A percentile compares a stretch with the other conserved stretches of the same genome.
These are phyloP conservation scores for Linnemannia zychae DNA, from an alignment of 192 early-diverging fungal species.

Conservation along the genomic window DNA sequence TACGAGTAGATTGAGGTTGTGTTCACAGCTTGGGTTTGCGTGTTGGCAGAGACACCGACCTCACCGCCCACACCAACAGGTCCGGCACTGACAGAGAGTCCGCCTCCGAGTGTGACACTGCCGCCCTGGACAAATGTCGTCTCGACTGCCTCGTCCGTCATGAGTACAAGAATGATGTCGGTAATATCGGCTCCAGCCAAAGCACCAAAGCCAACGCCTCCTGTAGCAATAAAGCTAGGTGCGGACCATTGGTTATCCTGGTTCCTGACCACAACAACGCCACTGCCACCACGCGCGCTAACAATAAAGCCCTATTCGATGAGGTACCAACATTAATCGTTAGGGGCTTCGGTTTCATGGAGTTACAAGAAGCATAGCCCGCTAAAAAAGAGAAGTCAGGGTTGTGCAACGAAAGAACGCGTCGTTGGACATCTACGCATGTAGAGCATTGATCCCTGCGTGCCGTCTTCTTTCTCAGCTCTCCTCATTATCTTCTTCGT, in stretches of 20 bases:
- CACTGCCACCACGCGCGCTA: slow-evolving; percentile 88
- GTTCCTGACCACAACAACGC: slow-evolving; percentile 80
- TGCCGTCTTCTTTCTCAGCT: no score
- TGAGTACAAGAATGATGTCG: slow-evolving; percentile 94
- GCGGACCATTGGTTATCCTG: slow-evolving; percentile 83
- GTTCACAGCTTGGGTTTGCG: slow-evolving; percentile 54
- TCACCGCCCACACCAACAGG: slow-evolving; percentile 67
- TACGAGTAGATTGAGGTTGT: slow-evolving; percentile 89
- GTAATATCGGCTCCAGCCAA: slow-evolving; percentile 93
- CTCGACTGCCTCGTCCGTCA: slow-evolving; percentile 87
- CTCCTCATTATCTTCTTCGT: no score
- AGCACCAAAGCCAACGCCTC: slow-evolving; percentile 88
- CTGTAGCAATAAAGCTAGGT: slow-evolving; percentile 88
- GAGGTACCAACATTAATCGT: neutral
- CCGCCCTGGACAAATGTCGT: slow-evolving; percentile 88
- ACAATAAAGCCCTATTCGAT: slow-evolving; percentile 79
- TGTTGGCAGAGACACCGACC: slow-evolving; percentile 57
- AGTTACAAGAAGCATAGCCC: no score
- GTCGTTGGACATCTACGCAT: no score
- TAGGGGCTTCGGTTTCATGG: no score
- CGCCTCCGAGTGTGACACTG: slow-evolving; percentile 91
- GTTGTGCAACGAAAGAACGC: no score
- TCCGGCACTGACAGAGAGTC: slow-evolving; percentile 71
- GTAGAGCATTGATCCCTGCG: no score
- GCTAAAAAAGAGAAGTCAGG: no score